Evolutionary conservation across 1,284 basidiomycete species (phyloP).

Genomic region (Cerrena zonata): DNA sequence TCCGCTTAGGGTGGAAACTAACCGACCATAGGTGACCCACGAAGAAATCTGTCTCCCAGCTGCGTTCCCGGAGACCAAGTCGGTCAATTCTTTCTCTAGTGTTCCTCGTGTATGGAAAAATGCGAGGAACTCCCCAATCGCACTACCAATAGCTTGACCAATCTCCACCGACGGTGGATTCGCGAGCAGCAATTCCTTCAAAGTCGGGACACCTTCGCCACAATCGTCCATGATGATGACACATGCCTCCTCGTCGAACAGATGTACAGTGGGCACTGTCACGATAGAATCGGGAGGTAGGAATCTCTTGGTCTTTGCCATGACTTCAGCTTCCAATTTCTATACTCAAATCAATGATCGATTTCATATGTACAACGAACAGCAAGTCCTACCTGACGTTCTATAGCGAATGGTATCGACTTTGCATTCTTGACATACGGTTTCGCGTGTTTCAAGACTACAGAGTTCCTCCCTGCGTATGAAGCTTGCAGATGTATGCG

Average conservation of each 20-base stretch:
- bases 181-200: conserved; percentile 46
- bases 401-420: conserved; percentile 32
- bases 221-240: conserved; percentile 59
- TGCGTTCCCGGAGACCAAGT: conserved; percentile 35
- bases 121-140: conserved; percentile 47
- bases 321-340: conserved; percentile 40
- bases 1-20: conserved; percentile 41
- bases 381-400: conserved; percentile 45
- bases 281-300: conserved; percentile 33
- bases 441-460: conserved; percentile 54
- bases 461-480: conserved; percentile 35
- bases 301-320: conserved; percentile 34
- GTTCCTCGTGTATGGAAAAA: conserved; percentile 40
- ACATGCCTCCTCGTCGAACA: conserved; percentile 42
- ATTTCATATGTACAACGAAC: neutral
- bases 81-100: conserved; percentile 24
- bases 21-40: conserved; percentile 42
- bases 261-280: conserved; percentile 43
- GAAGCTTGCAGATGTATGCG: conserved; percentile 38
- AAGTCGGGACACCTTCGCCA: conserved; percentile 34
- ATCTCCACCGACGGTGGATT: conserved; percentile 28
- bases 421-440: conserved; percentile 31
- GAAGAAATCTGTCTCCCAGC: conserved; percentile 39
- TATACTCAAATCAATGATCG: neutral
- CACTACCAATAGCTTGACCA: conserved; percentile 42